Evolutionary conservation across 2,329 filamentous ascomycete species (phyloP).

Genomic region (Cordyceps cateniannulata): DNA sequence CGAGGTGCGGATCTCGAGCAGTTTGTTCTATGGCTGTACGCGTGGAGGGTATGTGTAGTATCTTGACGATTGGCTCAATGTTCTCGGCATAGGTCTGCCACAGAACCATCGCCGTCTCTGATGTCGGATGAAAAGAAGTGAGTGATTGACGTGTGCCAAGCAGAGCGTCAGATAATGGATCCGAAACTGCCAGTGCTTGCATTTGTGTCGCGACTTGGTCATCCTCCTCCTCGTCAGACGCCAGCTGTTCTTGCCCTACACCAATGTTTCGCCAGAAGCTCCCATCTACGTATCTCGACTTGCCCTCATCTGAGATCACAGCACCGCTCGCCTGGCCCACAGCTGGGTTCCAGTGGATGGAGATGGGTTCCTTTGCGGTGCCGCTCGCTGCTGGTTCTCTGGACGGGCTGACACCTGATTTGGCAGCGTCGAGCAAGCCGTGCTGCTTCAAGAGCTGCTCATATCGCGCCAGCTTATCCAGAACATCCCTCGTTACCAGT

Average conservation of each 20-base stretch:
- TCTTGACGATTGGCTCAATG: conserved; percentile 21
- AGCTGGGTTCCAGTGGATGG: not conserved
- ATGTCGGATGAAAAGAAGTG: conserved; percentile 17
- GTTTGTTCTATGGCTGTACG: conserved; percentile 16
- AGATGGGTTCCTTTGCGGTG: not conserved
- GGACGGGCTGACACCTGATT: not conserved
- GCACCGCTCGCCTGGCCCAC: not conserved
- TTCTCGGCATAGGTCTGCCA: conserved; percentile 22
- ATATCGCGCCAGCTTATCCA: conserved; percentile 32
- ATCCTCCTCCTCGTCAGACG: not conserved
- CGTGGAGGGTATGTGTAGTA: conserved; percentile 21
- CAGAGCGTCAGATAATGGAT: not conserved
- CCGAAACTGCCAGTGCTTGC: not conserved
- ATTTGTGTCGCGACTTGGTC: not conserved
- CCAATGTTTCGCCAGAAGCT: conserved; percentile 14
- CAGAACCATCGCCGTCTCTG: conserved; percentile 18
- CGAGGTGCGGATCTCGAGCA: conserved; percentile 15
- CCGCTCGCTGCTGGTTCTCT: not conserved
- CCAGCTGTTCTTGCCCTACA: not conserved
- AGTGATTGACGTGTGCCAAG: not conserved
- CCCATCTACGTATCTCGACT: conserved; percentile 36
- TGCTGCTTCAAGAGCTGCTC: conserved; percentile 32
- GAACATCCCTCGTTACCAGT: conserved; percentile 24
- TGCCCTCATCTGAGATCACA: conserved; percentile 23
- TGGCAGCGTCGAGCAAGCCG: conserved; percentile 21